These are phyloP conservation scores for Erysimum cheiri DNA, from an alignment of 441 rosid species.

Conservation along the genomic window DNA sequence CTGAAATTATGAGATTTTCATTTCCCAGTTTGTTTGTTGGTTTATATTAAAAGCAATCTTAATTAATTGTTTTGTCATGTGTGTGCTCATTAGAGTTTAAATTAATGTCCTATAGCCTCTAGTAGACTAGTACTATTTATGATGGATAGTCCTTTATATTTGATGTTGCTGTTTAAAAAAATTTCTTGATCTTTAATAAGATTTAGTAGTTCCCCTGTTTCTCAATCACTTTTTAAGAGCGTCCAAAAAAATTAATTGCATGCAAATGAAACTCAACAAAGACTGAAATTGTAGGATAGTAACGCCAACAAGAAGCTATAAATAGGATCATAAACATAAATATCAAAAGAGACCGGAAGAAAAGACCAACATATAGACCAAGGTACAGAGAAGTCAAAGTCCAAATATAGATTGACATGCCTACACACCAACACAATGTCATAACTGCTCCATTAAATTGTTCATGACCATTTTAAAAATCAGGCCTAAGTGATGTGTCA, in stretches of 20 bases:
- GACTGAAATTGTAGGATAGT: neutral
- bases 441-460: conserved; percentile 31
- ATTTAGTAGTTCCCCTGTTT: conserved; percentile 25
- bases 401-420: conserved; percentile 32
- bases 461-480: conserved; percentile 27
- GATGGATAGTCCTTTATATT: conserved; percentile 36
- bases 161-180: conserved; percentile 31
- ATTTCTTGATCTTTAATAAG: conserved; percentile 29
- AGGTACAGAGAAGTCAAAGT: conserved; percentile 30
- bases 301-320: conserved; percentile 3
- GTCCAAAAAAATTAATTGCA: conserved; percentile 10
- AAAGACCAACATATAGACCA: conserved; percentile 21
- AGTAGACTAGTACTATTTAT: conserved; percentile 40
- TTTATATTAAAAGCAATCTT: conserved; percentile 31
- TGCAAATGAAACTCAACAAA: conserved; percentile 6
- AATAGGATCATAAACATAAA: conserved; percentile 25
- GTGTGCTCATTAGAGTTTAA: conserved; percentile 35
- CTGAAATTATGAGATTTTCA: conserved; percentile 37
- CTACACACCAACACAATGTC: conserved; percentile 25
- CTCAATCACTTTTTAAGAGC: conserved; percentile 27
- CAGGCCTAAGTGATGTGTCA: conserved; percentile 28
- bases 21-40: conserved; percentile 33
- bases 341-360: conserved; percentile 18
- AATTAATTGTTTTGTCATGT: conserved; percentile 39
- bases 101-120: conserved; percentile 29